Evolutionary conservation across 192 early-diverging fungal species (phyloP), one percentile per base, ranked within the genome.

Genomic region (Entomortierella chlamydospora): DNA sequence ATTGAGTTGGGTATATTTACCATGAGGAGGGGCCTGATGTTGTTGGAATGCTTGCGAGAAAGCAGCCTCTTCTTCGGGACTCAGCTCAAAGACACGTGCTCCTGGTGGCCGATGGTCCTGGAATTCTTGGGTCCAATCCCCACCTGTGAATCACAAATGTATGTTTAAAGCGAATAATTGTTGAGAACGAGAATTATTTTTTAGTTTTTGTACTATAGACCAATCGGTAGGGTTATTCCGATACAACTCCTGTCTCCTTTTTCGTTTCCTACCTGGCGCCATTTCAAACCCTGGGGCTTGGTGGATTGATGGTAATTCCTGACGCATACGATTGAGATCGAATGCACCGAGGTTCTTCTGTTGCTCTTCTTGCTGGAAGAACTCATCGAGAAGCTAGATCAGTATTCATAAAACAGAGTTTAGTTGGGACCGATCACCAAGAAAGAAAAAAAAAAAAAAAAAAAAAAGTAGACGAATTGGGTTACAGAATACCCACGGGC

Each of bases 1-100:
- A 69, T n/a, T 25, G 39, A 42, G 29, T 15, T 1, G 17, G n/a
- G 37, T 29, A 30, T 9, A 23, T 56, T 25, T 61, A 77, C 70
- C 70, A 63, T 70, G 67, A 39, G 82, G 82, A 55, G 69, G 61
- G 8, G 42, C 47, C 64, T 80, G 78, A 52, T 67, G 76, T 60
- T 81, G 68, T 50, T 84, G 65, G 37, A 84, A 87, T 29, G 73
- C 83, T 26, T 82, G 69, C 33, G 85, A 84, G 73, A 87, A 84
- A 1, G 83, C 81, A 50, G 81, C 84, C 30, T 85, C 86, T 65
- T 87, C 84, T 51, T 83, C 81, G 12, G 82, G 77, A 28, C 67
- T 82, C 28, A 87, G 26, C 60, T 87, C 86, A 81, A 84, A 87
- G 23, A 87, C 45, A 42, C 72, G 70, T 42, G 85, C 69, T 31